phyloP scores from a whole-genome alignment of 345 rosid genomes.

The Lagerstroemia speciosa region DNA sequence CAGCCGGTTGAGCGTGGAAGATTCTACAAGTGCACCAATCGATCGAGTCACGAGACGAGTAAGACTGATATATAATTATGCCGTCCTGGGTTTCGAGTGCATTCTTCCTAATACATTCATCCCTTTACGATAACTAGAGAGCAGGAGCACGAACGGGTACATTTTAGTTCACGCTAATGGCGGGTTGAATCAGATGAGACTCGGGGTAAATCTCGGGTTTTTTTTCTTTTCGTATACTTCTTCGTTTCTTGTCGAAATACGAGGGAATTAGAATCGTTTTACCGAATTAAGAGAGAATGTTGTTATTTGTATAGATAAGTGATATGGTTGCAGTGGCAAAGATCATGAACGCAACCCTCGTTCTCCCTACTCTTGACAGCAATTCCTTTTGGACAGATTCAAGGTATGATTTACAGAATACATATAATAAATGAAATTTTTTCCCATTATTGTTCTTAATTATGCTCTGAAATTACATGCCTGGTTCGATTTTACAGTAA shows the following conservation, averaged over 20 bases:
- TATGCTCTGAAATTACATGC: background rate
- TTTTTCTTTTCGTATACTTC: too few relatives aligned
- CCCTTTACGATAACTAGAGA: background rate
- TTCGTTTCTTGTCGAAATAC: too few relatives aligned
- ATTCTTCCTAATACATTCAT: too few relatives aligned
- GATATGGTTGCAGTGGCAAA: slow-evolving; percentile 73
- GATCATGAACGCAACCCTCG: slow-evolving; percentile 63
- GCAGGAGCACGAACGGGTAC: slow-evolving; percentile 36
- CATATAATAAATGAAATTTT: background rate
- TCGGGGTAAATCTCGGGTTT: slow-evolving; percentile 37
- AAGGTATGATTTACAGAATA: slow-evolving; percentile 25
- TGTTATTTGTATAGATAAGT: slow-evolving; percentile 33
- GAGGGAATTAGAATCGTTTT: background rate
- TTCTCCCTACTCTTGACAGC: slow-evolving; percentile 64
- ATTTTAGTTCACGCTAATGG: slow-evolving; percentile 69
- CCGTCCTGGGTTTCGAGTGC: slow-evolving; percentile 3
- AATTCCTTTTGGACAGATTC: slow-evolving; percentile 72
- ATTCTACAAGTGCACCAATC: slow-evolving; percentile 39
- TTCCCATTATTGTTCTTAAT: background rate
- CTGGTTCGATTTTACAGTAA: slow-evolving; percentile 24
- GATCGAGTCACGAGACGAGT: slow-evolving; percentile 34
- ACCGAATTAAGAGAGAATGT: background rate
- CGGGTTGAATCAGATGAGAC: slow-evolving; percentile 86
- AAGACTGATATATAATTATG: background rate
- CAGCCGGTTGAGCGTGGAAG: slow-evolving; percentile 24